Evolutionary conservation across 345 rosid genomes (phyloP).

Genomic region (Pugionium dolabratum): DNA sequence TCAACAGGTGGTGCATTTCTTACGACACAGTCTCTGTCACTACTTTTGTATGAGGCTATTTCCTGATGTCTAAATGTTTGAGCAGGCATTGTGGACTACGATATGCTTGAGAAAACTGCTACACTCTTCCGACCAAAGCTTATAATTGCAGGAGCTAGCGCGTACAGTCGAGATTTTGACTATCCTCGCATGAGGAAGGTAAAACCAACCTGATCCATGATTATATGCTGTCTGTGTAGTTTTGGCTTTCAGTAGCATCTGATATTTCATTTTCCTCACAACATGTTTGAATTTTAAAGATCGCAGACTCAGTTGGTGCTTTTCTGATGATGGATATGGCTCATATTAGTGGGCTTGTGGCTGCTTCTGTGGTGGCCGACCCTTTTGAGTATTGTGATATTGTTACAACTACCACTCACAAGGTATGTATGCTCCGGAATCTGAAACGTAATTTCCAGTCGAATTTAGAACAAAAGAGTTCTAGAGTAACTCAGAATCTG

Average conservation of each 20-base stretch:
- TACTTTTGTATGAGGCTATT: conserved; percentile 17
- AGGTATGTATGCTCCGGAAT: conserved; percentile 47
- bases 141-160: conserved; percentile 96
- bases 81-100: conserved; percentile 82
- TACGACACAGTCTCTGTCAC: neutral
- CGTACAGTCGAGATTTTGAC: conserved; percentile 92
- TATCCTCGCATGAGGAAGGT: conserved; percentile 95
- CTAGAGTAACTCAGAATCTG: neutral
- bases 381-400: conserved; percentile 89
- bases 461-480: neutral
- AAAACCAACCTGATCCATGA: conserved; percentile 14
- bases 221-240: conserved; percentile 6
- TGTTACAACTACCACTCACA: conserved; percentile 92
- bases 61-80: conserved; percentile 27
- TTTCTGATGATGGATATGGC: conserved; percentile 99
- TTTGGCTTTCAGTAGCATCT: neutral
- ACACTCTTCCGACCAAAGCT: conserved; percentile 85
- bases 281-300: conserved; percentile 50
- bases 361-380: conserved; percentile 85
- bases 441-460: conserved; percentile 2
- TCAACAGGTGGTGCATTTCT: conserved; percentile 59
- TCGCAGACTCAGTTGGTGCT: conserved; percentile 88
- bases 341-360: conserved; percentile 93
- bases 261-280: neutral
- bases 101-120: conserved; percentile 93